Evolutionary conservation across 345 rosid genomes (phyloP), one percentile per base, ranked within the genome.

Genomic region (Eucalyptus lansdowneana): DNA sequence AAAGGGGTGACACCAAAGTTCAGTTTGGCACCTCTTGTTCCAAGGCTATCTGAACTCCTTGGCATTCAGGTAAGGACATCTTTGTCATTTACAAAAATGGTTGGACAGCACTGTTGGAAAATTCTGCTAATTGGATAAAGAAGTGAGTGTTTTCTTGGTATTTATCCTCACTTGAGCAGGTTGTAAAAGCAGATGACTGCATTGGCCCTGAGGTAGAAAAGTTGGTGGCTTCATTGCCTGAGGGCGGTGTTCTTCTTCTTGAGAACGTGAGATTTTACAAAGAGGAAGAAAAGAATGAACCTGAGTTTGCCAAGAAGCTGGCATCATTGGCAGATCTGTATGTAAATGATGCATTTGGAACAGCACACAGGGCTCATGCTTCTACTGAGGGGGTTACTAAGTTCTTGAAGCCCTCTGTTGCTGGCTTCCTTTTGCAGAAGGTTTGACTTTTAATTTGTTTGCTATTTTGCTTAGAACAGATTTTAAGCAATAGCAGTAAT

Each of bases 341-440:
- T 89, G 99, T 97, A n/a, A 97, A 97, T 80, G 99, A 97, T 92
- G 98, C 99, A 37, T 97, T 97, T 37, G 99, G 99, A 50, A 96
- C 99, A 89, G 99, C 99, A 42, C 99, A 97, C 86, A 92, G 99
- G 91, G 99, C 99, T 87, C 99, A 97, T 94, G 99, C 99, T 80
- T 97, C 99, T 44, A 97, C 99, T 14, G 99, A 97, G 89, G 99
- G 99, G 56, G 99, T 96, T 85, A 95, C 99, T 45, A 95, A 94
- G 40, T 95, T 90, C 91, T 94, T 97, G 97, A 97, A 96, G 93
- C 99, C 99, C 89, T 94, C 99, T 4, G 98, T 97, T 88, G 98
- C 99, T 89, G 99, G 99, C 88, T 97, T 96, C 93, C 99, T 96
- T 86, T 93, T 96, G 96, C 99, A 96, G 92, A 97, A 97, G 98